phyloP scores from a whole-genome alignment of 345 rosid genomes.

The Salix brachista region DNA sequence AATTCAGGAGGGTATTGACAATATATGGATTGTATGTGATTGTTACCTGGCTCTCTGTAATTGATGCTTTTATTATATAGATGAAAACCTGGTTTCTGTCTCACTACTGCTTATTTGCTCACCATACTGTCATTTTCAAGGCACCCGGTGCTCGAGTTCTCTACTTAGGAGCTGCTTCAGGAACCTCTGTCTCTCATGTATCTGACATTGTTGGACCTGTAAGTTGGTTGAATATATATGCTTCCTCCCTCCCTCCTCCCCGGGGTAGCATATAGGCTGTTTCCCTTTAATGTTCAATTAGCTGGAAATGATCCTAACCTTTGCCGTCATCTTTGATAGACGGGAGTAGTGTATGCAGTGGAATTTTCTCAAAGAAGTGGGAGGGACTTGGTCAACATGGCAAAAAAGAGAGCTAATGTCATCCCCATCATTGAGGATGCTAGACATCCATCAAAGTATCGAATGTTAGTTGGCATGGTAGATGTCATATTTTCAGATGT shows the following conservation, averaged over 20 bases:
- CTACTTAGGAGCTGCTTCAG: conserved; percentile 97
- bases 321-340: conserved; percentile 25
- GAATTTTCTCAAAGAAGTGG: conserved; percentile 98
- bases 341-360: conserved; percentile 91
- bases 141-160: conserved; percentile 94
- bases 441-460: conserved; percentile 90
- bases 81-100: background rate
- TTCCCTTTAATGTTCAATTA: conserved; percentile 5
- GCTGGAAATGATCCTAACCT: background rate
- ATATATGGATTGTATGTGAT: conserved; percentile 80
- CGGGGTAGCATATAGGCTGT: no score
- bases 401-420: conserved; percentile 90
- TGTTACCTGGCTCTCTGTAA: background rate
- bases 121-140: conserved; percentile 22
- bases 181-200: conserved; percentile 93
- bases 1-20: conserved; percentile 93
- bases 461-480: conserved; percentile 98
- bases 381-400: conserved; percentile 96
- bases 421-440: conserved; percentile 99
- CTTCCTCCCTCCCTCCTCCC: no score
- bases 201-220: conserved; percentile 97
- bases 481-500: conserved; percentile 99
- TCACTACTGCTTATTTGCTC: background rate
- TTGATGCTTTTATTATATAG: no score
- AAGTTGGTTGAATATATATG: conserved; percentile 22